phyloP scores from a whole-genome alignment of 345 rosid species.

The Populus alba region DNA sequence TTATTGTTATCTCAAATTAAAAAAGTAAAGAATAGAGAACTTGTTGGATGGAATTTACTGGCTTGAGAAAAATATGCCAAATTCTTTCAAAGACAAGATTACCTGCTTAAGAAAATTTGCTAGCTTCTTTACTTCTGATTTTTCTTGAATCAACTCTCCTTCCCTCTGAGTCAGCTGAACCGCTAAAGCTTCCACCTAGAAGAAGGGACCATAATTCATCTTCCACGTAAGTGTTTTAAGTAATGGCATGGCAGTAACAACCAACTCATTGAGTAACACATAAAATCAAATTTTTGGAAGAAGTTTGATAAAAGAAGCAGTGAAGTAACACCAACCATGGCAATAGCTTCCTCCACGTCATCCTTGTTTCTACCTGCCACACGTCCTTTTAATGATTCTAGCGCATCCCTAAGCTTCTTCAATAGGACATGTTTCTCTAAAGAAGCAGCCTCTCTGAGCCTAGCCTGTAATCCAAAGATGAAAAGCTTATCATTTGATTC shows the following conservation, averaged over 20 bases:
- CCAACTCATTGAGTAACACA: background rate
- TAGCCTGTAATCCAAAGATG: constrained; percentile 59
- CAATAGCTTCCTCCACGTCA: constrained; percentile 90
- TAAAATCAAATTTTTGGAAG: background rate
- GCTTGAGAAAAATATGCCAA: background rate
- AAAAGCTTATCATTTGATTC: constrained; percentile 8
- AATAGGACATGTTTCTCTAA: constrained; percentile 95
- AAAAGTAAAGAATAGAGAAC: background rate
- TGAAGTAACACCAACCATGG: constrained; percentile 59
- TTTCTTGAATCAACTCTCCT: constrained; percentile 91
- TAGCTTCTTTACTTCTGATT: constrained; percentile 91
- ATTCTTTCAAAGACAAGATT: background rate
- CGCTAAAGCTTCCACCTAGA: constrained; percentile 94
- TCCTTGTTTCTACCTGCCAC: constrained; percentile 94
- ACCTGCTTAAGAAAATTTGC: constrained; percentile 94
- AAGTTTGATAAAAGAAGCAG: background rate
- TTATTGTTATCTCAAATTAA: background rate
- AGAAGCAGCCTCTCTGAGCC: constrained; percentile 84
- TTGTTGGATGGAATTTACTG: background rate
- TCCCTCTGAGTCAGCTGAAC: constrained; percentile 94
- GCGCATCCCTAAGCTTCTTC: constrained; percentile 94
- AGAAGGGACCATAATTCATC: constrained; percentile 22
- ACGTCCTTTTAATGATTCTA: constrained; percentile 83
- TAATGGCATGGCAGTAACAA: background rate
- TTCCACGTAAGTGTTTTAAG: background rate